Evolutionary conservation across 169 alveolate species (phyloP).

Genomic region (Eimeria falciformis): DNA sequence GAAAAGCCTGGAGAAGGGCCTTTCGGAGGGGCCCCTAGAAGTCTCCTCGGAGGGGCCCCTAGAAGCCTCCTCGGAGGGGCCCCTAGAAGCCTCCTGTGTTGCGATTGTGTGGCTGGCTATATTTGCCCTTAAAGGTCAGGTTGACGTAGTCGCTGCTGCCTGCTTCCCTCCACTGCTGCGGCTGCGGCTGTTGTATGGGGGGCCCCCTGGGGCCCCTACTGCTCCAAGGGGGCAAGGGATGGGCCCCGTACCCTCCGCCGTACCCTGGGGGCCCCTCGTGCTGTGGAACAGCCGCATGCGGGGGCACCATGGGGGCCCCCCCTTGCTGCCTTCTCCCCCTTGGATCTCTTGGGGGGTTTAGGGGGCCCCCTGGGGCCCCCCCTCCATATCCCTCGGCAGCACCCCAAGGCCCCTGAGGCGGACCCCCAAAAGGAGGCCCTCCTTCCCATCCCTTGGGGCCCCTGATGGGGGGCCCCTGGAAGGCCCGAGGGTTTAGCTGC

Average conservation of each 20-base stretch:
- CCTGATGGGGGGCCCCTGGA: constrained; percentile 3
- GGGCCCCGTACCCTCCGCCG: constrained; percentile 35
- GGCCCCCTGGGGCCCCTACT: constrained; percentile 32
- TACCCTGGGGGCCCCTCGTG: constrained; percentile 35
- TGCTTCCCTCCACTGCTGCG: constrained; percentile 6
- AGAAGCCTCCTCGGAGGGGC: background rate
- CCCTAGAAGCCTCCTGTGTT: background rate
- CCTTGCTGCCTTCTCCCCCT: background rate
- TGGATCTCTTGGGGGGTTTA: background rate
- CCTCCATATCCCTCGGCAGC: background rate
- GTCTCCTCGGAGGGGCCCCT: background rate
- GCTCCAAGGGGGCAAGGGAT: background rate
- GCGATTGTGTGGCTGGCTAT: too few species aligned
- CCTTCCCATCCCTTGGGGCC: constrained; percentile 16
- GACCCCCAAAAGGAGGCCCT: background rate
- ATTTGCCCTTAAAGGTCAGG: constrained; percentile 17
- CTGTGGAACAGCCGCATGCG: background rate
- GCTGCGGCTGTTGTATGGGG: too few species aligned
- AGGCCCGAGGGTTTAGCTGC: constrained; percentile 13
- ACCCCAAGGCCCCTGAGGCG: background rate
- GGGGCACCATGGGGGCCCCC: constrained; percentile 11
- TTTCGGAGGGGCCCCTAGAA: background rate
- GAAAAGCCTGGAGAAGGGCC: too few species aligned
- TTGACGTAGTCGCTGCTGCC: constrained; percentile 10
- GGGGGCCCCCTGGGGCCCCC: constrained; percentile 21